Evolutionary conservation across 2,329 filamentous ascomycete genomes (phyloP), one percentile per base, ranked within the genome.

Genomic region (Didymella keratinophila): DNA sequence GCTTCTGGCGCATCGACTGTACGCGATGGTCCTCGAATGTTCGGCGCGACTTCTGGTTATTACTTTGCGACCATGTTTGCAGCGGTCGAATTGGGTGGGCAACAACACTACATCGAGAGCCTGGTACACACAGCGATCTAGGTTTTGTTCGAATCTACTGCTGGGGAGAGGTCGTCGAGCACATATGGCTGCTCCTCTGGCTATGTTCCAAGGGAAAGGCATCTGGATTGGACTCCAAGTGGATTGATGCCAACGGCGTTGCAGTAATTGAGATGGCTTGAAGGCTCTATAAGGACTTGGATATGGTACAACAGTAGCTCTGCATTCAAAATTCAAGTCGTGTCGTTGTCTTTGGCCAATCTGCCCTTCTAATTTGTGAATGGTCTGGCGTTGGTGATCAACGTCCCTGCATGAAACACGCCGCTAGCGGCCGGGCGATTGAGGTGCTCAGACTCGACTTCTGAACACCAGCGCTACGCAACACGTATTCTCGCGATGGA

Each of bases 131-230:
- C 9, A 39, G 53, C 12, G 49, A 61, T 11, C 61, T 78, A 11
- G 78, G 81, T 56, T 74, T 64, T 1, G 73, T 96, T 2, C 84
- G 87, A 32, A 74, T 94, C 1, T 95, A 90, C 71, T 91, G 91
- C 70, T 97, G 91, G 88, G 93, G 90, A 0, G 84, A 89, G 61
- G 79, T 92, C 0, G 86, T 86, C 0, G 83, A 86, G 52, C 89
- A 96, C 68, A 82, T 91, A 32, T 96, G 92, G 73, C 76, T 95
- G 4, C 74, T 93, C 37, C 76, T 96, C 0, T 94, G 90, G 71
- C 77, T 93, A 14, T 89, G 87, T 0, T 94, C 89, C 66, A 82
- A 85, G 55, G 82, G 89, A 30, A 82, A 82, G 60, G 76, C 93
- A 16, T 83, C 84, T 58, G 80, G 79, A 7, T 84, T 84, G 9